Percentiles rank a stretch among this genome's conserved stretches.
Conservation (phyloP, 805 yeast genomes). For the Pichia insulana region DNA sequence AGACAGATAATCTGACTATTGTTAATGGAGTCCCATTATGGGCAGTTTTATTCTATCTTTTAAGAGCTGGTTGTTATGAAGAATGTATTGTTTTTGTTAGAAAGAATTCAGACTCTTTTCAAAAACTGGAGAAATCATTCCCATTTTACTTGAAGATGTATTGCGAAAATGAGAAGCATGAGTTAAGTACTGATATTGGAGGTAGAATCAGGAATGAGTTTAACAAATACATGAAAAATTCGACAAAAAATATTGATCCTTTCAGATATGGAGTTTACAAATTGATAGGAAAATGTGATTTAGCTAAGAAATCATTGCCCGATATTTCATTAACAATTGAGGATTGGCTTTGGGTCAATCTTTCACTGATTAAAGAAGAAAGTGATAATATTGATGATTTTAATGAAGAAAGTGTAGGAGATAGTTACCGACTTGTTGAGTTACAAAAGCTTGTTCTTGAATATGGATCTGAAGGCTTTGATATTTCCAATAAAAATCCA, state of each 20-base stretch:
- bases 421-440: slow-evolving; percentile 62
- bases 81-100: slow-evolving; percentile 70
- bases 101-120: slow-evolving; percentile 61
- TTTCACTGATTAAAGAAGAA: slow-evolving; percentile 62
- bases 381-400: slow-evolving; percentile 15
- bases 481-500: slow-evolving; percentile 54
- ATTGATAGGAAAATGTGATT: slow-evolving; percentile 82
- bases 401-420: slow-evolving; percentile 46
- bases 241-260: slow-evolving; percentile 67
- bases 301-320: slow-evolving; percentile 58
- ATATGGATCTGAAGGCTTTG: slow-evolving; percentile 67
- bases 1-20: slow-evolving; percentile 44
- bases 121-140: slow-evolving; percentile 78
- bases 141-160: slow-evolving; percentile 70
- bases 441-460: slow-evolving; percentile 64
- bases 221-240: slow-evolving; percentile 66
- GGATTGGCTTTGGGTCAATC: slow-evolving; percentile 96
- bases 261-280: slow-evolving; percentile 86
- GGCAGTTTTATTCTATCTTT: slow-evolving; percentile 79
- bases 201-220: slow-evolving; percentile 72
- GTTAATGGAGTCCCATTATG: slow-evolving; percentile 88
- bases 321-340: slow-evolving; percentile 70
- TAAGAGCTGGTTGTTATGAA: slow-evolving; percentile 72
- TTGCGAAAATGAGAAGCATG: slow-evolving; percentile 43
- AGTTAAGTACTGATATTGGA: slow-evolving; percentile 56